phyloP scores from a whole-genome alignment of 768 basidiomycete species.

The Lentinula lateritia region DNA sequence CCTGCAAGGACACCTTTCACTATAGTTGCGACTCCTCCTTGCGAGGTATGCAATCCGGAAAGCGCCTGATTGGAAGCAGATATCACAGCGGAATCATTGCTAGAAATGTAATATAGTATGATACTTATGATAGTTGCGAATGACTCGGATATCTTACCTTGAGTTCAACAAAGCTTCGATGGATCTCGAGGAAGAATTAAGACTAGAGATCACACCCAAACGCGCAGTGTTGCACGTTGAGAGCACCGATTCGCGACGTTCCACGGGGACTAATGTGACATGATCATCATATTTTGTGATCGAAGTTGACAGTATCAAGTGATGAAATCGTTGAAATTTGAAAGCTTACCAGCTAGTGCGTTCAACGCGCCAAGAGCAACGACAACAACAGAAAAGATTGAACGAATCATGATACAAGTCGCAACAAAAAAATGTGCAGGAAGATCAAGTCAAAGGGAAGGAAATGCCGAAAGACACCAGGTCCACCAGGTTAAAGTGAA shows the following conservation, averaged over 20 bases:
- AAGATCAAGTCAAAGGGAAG: not conserved
- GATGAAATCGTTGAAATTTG: too few species aligned
- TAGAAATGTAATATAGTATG: not conserved
- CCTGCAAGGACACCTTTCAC: conserved; percentile 18
- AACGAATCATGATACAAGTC: not conserved
- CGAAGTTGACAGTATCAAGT: not conserved
- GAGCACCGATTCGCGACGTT: conserved; percentile 5
- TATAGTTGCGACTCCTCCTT: conserved; percentile 16
- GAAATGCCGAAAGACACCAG: conserved; percentile 1
- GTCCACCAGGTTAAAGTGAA: not conserved
- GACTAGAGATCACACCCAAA: conserved; percentile 17
- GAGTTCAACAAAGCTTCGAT: conserved; percentile 9
- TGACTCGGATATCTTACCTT: not conserved
- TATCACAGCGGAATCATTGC: conserved; percentile 13
- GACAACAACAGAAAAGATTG: not conserved
- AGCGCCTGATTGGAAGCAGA: conserved; percentile 11
- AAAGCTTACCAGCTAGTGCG: not conserved
- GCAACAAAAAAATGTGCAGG: not conserved
- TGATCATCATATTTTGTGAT: not conserved
- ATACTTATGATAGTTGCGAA: too few species aligned
- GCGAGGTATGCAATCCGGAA: conserved; percentile 12
- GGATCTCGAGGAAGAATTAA: conserved; percentile 16
- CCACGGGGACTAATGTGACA: conserved; percentile 3
- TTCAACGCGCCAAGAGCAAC: not conserved
- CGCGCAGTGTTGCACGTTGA: conserved; percentile 19